Evolutionary conservation across 345 rosid genomes (phyloP).

Genomic region (Excoecaria cochinchinensis): DNA sequence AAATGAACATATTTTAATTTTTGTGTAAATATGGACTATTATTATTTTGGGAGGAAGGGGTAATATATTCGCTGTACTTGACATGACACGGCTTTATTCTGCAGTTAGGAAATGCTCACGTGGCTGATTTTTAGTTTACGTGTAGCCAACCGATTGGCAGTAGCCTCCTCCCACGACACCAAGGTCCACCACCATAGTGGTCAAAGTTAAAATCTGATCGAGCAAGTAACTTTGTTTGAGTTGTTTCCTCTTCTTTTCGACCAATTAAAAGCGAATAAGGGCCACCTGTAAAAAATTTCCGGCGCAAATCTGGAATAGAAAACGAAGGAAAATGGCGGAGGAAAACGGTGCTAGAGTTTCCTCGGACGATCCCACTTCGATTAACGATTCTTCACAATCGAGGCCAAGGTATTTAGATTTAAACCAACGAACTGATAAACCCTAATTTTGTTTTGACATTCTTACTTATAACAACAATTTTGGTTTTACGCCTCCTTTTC

Average conservation of each 20-base stretch:
- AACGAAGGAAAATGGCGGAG: constrained; percentile 39
- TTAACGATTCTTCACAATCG: constrained; percentile 37
- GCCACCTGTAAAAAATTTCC: not conserved
- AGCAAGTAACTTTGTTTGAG: no score
- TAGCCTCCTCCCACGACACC: not conserved
- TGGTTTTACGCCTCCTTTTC: not conserved
- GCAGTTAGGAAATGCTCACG: no score
- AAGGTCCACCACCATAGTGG: not conserved
- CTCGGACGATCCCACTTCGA: constrained; percentile 30
- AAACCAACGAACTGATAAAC: not conserved
- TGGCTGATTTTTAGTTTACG: not conserved
- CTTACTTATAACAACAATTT: not conserved
- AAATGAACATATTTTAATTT: no score
- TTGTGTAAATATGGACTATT: no score
- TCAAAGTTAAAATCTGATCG: not conserved
- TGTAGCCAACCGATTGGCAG: not conserved
- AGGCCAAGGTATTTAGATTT: constrained; percentile 46
- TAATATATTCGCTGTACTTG: no score
- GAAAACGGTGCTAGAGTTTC: constrained; percentile 45
- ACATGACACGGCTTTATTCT: no score
- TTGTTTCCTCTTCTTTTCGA: not conserved
- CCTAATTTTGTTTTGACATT: not conserved
- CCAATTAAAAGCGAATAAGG: not conserved
- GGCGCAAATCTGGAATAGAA: not conserved
- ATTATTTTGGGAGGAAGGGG: no score